Evolutionary conservation across 441 rosid genomes (phyloP).

Genomic region (Populus tomentosa): DNA sequence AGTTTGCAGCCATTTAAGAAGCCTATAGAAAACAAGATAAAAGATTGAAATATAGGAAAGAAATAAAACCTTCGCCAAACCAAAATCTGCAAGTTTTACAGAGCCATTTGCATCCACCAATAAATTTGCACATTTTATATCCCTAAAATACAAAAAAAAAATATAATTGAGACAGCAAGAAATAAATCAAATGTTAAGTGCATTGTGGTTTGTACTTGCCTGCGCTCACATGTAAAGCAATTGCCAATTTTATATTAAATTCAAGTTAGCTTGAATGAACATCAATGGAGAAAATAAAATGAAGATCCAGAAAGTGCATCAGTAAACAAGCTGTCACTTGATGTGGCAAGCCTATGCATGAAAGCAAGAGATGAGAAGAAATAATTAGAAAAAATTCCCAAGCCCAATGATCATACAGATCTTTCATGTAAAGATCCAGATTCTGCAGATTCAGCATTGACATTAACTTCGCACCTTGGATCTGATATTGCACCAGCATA

Average conservation of each 20-base stretch:
- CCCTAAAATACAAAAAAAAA: constrained; percentile 49
- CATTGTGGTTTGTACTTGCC: neutral
- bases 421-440: neutral
- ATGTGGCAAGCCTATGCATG: neutral
- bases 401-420: neutral
- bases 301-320: neutral
- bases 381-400: neutral
- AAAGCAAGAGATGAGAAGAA: neutral
- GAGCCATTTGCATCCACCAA: constrained; percentile 80
- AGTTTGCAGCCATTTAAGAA: constrained; percentile 6
- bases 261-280: neutral
- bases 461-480: neutral
- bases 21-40: neutral
- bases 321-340: neutral
- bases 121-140: constrained; percentile 91
- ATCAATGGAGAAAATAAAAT: neutral
- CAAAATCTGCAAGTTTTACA: constrained; percentile 96
- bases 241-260: neutral
- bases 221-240: neutral
- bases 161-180: neutral
- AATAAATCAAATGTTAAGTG: neutral
- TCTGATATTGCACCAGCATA: neutral
- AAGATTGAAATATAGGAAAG: neutral
- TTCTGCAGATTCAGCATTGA: neutral
- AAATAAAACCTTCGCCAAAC: constrained; percentile 78